Percentiles rank a stretch among this genome's conserved stretches.
Conservation (phyloP, 2,329 filamentous ascomycete genomes). For the Parafenestella ontariensis region DNA sequence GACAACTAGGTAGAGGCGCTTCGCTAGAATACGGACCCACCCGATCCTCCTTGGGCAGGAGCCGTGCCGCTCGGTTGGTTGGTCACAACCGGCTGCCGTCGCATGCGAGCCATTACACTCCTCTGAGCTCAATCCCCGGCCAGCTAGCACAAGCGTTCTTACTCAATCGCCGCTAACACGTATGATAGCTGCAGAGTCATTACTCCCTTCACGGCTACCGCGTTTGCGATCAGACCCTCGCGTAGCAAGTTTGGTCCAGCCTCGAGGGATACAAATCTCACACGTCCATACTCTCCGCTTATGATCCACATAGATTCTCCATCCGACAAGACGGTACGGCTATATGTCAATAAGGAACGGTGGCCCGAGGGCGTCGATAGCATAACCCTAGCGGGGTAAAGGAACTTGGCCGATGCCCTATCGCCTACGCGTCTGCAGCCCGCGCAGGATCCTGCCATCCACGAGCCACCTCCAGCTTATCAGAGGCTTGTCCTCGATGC, state of each 20-base stretch:
- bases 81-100: slow-evolving; percentile 17
- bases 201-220: not conserved
- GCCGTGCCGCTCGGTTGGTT: slow-evolving; percentile 28
- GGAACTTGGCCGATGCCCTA: slow-evolving; percentile 23
- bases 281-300: not conserved
- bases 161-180: slow-evolving; percentile 24
- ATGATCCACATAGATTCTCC: not conserved
- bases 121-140: slow-evolving; percentile 22
- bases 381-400: slow-evolving; percentile 38
- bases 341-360: slow-evolving; percentile 10
- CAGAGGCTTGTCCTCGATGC: slow-evolving; percentile 30
- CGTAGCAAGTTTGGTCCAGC: not conserved
- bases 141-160: slow-evolving; percentile 13
- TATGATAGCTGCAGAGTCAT: slow-evolving; percentile 16
- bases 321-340: not conserved
- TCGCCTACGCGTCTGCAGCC: slow-evolving; percentile 35
- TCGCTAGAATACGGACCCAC: slow-evolving; percentile 25
- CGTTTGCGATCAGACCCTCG: not conserved
- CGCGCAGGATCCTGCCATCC: slow-evolving; percentile 33
- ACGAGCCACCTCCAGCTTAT: slow-evolving; percentile 36
- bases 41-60: slow-evolving; percentile 21
- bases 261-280: not conserved
- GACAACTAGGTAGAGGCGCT: slow-evolving; percentile 18
- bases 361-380: slow-evolving; percentile 16
- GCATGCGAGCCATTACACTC: slow-evolving; percentile 26